Conservation (phyloP, 164 flowering plant genomes). For the Berberis vulgaris region DNA sequence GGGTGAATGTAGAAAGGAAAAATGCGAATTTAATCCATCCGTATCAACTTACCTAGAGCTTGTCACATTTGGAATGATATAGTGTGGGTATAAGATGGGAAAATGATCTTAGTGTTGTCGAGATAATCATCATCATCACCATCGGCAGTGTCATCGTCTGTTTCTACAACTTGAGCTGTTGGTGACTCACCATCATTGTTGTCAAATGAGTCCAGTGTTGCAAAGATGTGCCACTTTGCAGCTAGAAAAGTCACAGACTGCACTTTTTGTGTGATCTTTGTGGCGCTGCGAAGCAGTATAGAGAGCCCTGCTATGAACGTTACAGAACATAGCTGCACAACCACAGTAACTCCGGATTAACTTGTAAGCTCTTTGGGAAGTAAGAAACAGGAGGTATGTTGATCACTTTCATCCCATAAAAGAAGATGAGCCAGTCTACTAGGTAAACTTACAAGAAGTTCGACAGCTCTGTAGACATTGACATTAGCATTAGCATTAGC, state of each 20-base stretch:
- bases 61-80: conserved; percentile 71
- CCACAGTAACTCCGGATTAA: background rate
- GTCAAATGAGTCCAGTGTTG: conserved; percentile 66
- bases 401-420: too few species aligned
- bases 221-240: conserved; percentile 85
- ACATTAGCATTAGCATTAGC: conserved; percentile 26
- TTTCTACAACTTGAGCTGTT: conserved; percentile 13
- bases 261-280: conserved; percentile 90
- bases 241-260: conserved; percentile 68
- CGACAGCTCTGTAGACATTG: conserved; percentile 52
- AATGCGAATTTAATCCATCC: background rate
- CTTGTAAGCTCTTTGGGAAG: too few species aligned
- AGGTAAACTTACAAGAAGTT: conserved; percentile 53
- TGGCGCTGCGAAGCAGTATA: conserved; percentile 69
- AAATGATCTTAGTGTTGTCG: conserved; percentile 36
- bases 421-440: background rate
- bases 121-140: conserved; percentile 55
- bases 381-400: too few species aligned
- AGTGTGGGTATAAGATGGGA: conserved; percentile 45
- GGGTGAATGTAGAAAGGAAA: too few species aligned
- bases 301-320: conserved; percentile 58
- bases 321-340: conserved; percentile 66
- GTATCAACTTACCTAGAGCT: conserved; percentile 48
- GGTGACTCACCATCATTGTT: conserved; percentile 46
- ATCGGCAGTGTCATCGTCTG: conserved; percentile 37